Conservation (phyloP, 108 stramenopile genomes). For the Pseudonitzschia delicatissima region DNA sequence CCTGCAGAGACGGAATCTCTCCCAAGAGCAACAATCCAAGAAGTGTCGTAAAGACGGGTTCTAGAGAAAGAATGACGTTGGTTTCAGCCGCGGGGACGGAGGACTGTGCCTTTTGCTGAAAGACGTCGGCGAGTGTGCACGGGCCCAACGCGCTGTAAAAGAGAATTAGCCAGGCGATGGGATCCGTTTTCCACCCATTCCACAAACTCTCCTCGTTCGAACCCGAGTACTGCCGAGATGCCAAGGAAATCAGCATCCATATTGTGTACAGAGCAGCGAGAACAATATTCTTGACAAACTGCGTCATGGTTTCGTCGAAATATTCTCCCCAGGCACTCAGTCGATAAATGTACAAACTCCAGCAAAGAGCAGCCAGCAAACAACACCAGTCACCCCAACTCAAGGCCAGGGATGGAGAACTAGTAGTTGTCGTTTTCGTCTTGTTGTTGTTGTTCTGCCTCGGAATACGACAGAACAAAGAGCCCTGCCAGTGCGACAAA, state of each 20-base stretch:
- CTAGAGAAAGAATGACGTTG: constrained; percentile 58
- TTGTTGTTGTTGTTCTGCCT: neutral
- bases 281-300: constrained; percentile 43
- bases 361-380: constrained; percentile 50
- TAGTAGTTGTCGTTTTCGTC: neutral
- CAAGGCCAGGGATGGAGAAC: constrained; percentile 12
- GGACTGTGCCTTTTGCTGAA: constrained; percentile 60
- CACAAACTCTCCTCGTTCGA: constrained; percentile 21
- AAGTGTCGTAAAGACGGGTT: constrained; percentile 55
- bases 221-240: neutral
- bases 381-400: constrained; percentile 48
- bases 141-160: constrained; percentile 57
- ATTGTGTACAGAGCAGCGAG: constrained; percentile 51
- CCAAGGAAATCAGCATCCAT: constrained; percentile 39
- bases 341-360: constrained; percentile 62
- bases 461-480: neutral
- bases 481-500: constrained; percentile 47
- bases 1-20: constrained; percentile 40
- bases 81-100: constrained; percentile 49
- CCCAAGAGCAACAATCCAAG: constrained; percentile 46
- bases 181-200: constrained; percentile 36
- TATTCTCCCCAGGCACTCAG: constrained; percentile 38
- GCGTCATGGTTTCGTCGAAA: constrained; percentile 47
- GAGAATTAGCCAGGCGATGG: constrained; percentile 40
- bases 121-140: constrained; percentile 53